phyloP scores from a whole-genome alignment of 495 filamentous ascomycete genomes.

The Trichocladium antarcticum region DNA sequence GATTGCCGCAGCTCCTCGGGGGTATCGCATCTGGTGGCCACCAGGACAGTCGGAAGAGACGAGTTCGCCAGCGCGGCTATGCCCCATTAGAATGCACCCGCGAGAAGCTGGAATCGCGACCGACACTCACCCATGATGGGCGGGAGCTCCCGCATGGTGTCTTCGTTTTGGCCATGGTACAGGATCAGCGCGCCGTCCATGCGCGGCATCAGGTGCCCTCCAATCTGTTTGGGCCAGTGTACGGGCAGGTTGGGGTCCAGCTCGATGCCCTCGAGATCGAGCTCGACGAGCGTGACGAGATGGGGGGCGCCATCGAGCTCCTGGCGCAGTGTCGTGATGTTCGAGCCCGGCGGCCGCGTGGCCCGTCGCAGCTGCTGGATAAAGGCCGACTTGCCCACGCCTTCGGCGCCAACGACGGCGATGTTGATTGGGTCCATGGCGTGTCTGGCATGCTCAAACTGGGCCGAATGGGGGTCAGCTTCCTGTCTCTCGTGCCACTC shows the following conservation, averaged over 20 bases:
- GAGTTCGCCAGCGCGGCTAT: constrained; percentile 59
- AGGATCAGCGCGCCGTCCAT: constrained; percentile 77
- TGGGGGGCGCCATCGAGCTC: constrained; percentile 66
- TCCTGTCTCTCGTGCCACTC: background rate
- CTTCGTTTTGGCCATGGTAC: constrained; percentile 71
- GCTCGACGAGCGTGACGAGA: constrained; percentile 69
- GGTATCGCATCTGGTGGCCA: constrained; percentile 76
- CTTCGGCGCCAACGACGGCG: constrained; percentile 67
- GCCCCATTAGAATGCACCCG: constrained; percentile 12
- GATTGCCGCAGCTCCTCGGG: constrained; percentile 48
- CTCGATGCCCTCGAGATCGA: constrained; percentile 56
- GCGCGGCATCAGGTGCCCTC: constrained; percentile 52
- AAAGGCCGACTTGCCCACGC: constrained; percentile 84
- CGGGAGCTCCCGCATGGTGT: constrained; percentile 55
- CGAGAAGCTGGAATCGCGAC: background rate
- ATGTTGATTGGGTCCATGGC: constrained; percentile 64
- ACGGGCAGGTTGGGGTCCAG: constrained; percentile 56
- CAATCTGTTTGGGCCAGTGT: constrained; percentile 66
- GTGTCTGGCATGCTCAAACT: constrained; percentile 19
- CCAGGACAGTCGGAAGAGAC: constrained; percentile 60
- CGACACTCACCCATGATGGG: constrained; percentile 57
- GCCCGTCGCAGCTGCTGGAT: constrained; percentile 70
- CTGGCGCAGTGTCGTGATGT: constrained; percentile 55
- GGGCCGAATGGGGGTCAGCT: constrained; percentile 18
- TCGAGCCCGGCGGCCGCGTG: constrained; percentile 43